Evolutionary conservation across 768 basidiomycete genomes (phyloP).

Genomic region (Pisolithus tinctorius): DNA sequence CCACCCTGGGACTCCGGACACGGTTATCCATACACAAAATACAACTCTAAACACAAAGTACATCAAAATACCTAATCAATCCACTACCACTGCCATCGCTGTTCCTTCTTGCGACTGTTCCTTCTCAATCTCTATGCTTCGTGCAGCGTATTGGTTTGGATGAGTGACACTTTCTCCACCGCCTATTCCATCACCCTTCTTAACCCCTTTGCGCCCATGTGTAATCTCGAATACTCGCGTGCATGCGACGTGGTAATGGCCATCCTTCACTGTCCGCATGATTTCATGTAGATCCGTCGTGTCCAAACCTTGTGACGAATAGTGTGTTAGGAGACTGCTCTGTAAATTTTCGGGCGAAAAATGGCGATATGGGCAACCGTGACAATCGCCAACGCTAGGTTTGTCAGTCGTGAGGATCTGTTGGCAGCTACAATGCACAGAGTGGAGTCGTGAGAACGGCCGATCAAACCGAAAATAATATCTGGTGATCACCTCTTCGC

Average conservation of each 20-base stretch:
- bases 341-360: constrained; percentile 80
- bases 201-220: constrained; percentile 62
- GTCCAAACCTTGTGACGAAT: constrained; percentile 58
- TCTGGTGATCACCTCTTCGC: constrained; percentile 65
- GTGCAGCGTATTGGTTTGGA: constrained; percentile 85
- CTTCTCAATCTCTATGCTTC: constrained; percentile 61
- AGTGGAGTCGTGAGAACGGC: background rate
- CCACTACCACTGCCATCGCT: constrained; percentile 43
- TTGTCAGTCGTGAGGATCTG: constrained; percentile 69
- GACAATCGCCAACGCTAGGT: constrained; percentile 62
- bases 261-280: constrained; percentile 65
- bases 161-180: constrained; percentile 85
- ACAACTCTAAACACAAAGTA: background rate
- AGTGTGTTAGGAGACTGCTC: constrained; percentile 62
- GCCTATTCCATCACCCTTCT: constrained; percentile 86
- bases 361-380: constrained; percentile 93
- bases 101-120: constrained; percentile 33
- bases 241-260: constrained; percentile 93
- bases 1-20: constrained; percentile 7
- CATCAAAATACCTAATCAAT: constrained; percentile 6
- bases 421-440: constrained; percentile 57
- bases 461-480: background rate
- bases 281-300: constrained; percentile 76
- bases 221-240: constrained; percentile 96
- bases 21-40: background rate